Percentiles rank a stretch among this genome's conserved stretches.
Conservation (phyloP, 1,284 basidiomycete species). For the Schizopora paradoxa region DNA sequence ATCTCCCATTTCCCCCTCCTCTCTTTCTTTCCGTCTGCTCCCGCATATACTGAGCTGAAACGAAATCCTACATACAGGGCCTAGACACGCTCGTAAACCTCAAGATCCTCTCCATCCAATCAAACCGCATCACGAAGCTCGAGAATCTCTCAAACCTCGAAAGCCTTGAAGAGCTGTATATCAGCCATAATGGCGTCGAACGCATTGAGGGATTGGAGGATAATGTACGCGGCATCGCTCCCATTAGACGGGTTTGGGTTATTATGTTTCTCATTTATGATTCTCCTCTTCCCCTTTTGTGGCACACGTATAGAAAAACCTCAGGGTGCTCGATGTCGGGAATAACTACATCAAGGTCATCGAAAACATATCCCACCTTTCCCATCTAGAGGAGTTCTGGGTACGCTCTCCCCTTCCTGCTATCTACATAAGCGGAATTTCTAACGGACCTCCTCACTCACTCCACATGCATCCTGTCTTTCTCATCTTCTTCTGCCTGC, state of each 20-base stretch:
- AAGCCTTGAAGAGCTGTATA: conserved; percentile 85
- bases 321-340: conserved; percentile 85
- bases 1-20: conserved; percentile 12
- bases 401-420: conserved; percentile 39
- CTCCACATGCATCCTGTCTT: too few species aligned
- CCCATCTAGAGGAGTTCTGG: conserved; percentile 87
- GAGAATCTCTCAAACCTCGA: conserved; percentile 72
- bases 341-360: conserved; percentile 79
- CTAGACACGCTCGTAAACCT: conserved; percentile 65
- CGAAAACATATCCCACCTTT: conserved; percentile 79
- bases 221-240: conserved; percentile 49
- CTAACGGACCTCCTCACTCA: too few species aligned
- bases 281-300: conserved; percentile 5
- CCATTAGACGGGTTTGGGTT: conserved; percentile 1
- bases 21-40: conserved; percentile 16
- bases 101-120: conserved; percentile 84
- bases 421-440: not conserved
- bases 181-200: conserved; percentile 90
- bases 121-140: conserved; percentile 88
- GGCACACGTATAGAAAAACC: conserved; percentile 47
- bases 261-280: conserved; percentile 5
- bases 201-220: conserved; percentile 82
- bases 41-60: too few species aligned
- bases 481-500: too few species aligned
- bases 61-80: conserved; percentile 42